A percentile compares a stretch with the other conserved stretches of the same genome.
phyloP scores from a whole-genome alignment of 805 yeast genomes.

The Komagataella pseudopastoris region DNA sequence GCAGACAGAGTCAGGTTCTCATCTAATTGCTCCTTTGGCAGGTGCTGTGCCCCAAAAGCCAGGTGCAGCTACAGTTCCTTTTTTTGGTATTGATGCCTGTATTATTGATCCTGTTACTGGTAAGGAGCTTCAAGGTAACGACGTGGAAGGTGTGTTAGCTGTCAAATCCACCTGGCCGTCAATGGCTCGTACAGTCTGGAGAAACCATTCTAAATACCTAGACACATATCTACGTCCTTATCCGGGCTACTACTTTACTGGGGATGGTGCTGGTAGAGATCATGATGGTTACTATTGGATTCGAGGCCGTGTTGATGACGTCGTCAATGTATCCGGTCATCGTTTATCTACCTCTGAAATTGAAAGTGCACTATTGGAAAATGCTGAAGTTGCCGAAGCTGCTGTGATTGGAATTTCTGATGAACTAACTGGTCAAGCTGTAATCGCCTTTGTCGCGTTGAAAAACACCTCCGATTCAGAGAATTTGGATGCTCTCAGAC shows the following conservation, averaged over 20 bases:
- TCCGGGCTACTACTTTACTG: conserved; percentile 89
- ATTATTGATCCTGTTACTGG: conserved; percentile 93
- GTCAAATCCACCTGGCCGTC: conserved; percentile 92
- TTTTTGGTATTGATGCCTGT: conserved; percentile 85
- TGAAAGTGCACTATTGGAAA: conserved; percentile 80
- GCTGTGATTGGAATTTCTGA: conserved; percentile 96
- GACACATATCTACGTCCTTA: conserved; percentile 92
- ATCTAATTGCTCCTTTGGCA: conserved; percentile 86
- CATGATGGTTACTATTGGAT: conserved; percentile 96
- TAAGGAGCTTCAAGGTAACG: conserved; percentile 68
- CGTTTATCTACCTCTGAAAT: conserved; percentile 97
- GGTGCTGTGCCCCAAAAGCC: conserved; percentile 94
- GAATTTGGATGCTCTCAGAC: conserved; percentile 44
- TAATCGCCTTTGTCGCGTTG: conserved; percentile 85
- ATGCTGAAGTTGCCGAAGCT: conserved; percentile 72
- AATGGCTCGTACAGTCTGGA: conserved; percentile 94
- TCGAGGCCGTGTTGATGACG: conserved; percentile 97
- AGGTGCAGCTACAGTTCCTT: conserved; percentile 93
- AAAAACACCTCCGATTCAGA: conserved; percentile 33
- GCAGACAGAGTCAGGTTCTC: conserved; percentile 98
- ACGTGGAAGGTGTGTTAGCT: conserved; percentile 94
- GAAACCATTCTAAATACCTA: conserved; percentile 71
- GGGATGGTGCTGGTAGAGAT: conserved; percentile 98
- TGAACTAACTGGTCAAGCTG: conserved; percentile 96
- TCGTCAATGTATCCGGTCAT: conserved; percentile 95